These are phyloP conservation scores for Calonectria leucothoes DNA, from an alignment of 2,329 filamentous ascomycete genomes.

Conservation along the genomic window DNA sequence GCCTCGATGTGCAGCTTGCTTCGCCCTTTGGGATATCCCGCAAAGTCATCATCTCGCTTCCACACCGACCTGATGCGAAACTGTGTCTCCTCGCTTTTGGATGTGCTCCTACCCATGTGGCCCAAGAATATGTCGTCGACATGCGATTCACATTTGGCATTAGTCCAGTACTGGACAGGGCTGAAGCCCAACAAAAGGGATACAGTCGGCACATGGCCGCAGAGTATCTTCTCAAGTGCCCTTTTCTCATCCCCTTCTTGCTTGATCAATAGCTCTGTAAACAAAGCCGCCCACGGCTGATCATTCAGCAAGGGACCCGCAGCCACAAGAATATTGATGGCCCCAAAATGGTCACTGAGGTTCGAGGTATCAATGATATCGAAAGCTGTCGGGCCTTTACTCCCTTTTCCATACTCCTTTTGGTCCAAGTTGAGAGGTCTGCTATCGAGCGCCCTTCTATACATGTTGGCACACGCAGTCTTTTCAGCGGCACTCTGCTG, in stretches of 20 bases:
- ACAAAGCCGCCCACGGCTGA: slow-evolving; percentile 58
- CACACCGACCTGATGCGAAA: slow-evolving; percentile 48
- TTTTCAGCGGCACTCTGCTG: slow-evolving; percentile 50
- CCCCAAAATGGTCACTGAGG: slow-evolving; percentile 53
- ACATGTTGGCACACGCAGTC: slow-evolving; percentile 52
- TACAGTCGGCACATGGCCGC: slow-evolving; percentile 58
- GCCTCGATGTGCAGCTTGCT: slow-evolving; percentile 48
- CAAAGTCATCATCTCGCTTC: slow-evolving; percentile 50
- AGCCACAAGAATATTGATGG: slow-evolving; percentile 54
- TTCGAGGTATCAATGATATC: slow-evolving; percentile 68
- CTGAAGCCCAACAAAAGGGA: slow-evolving; percentile 63
- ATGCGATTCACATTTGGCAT: slow-evolving; percentile 54
- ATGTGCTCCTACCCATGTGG: slow-evolving; percentile 21
- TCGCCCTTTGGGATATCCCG: slow-evolving; percentile 30
- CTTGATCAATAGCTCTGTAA: slow-evolving; percentile 59
- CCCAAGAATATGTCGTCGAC: slow-evolving; percentile 53
- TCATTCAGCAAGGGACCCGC: slow-evolving; percentile 59
- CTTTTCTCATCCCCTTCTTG: slow-evolving; percentile 36
- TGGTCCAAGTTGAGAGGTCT: slow-evolving; percentile 55
- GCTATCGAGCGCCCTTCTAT: slow-evolving; percentile 53
- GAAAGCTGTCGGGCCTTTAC: slow-evolving; percentile 56
- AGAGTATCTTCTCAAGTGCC: slow-evolving; percentile 56
- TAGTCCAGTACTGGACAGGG: slow-evolving; percentile 63
- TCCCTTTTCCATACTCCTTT: slow-evolving; percentile 50
- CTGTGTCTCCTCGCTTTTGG: slow-evolving; percentile 32